Conservation (phyloP, 768 basidiomycete genomes). For the Russula vinacea region DNA sequence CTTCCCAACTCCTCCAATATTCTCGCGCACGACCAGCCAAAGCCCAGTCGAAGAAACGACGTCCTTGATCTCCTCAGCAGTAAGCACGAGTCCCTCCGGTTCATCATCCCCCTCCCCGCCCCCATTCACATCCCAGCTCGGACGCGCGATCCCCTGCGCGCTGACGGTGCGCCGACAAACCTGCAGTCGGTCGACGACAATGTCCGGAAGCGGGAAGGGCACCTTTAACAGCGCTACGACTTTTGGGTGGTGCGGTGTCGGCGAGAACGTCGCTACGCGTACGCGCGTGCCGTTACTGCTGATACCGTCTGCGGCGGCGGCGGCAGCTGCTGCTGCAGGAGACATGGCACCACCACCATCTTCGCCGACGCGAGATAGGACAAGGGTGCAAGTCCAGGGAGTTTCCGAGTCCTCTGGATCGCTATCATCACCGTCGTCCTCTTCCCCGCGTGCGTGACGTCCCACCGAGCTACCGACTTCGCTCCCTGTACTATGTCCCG, state of each 20-base stretch:
- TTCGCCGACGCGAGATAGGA: slow-evolving; percentile 48
- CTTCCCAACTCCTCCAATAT: slow-evolving; percentile 86
- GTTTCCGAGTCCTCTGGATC: slow-evolving; percentile 97
- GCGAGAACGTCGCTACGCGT: slow-evolving; percentile 81
- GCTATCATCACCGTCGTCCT: slow-evolving; percentile 71
- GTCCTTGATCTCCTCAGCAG: slow-evolving; percentile 93
- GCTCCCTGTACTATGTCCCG: slow-evolving; percentile 25
- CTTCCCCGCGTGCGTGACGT: slow-evolving; percentile 36
- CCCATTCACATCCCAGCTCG: slow-evolving; percentile 14
- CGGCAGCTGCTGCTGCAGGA: background rate
- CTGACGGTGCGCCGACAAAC: slow-evolving; percentile 50
- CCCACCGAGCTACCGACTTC: slow-evolving; percentile 16
- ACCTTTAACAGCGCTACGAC: slow-evolving; percentile 89
- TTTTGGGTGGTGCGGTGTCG: slow-evolving; percentile 94
- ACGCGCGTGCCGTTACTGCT: slow-evolving; percentile 37
- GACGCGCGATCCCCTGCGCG: slow-evolving; percentile 37
- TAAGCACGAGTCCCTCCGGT: slow-evolving; percentile 57
- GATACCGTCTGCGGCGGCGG: slow-evolving; percentile 2
- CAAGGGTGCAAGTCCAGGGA: slow-evolving; percentile 89
- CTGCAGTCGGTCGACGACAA: slow-evolving; percentile 62
- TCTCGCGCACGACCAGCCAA: slow-evolving; percentile 90
- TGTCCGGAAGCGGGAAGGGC: slow-evolving; percentile 82
- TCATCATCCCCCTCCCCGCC: background rate
- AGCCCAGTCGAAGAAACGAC: slow-evolving; percentile 81
- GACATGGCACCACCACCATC: background rate